Base-by-base conservation (phyloP, 2,329 filamentous ascomycete genomes). In the Botryotinia convoluta region DNA sequence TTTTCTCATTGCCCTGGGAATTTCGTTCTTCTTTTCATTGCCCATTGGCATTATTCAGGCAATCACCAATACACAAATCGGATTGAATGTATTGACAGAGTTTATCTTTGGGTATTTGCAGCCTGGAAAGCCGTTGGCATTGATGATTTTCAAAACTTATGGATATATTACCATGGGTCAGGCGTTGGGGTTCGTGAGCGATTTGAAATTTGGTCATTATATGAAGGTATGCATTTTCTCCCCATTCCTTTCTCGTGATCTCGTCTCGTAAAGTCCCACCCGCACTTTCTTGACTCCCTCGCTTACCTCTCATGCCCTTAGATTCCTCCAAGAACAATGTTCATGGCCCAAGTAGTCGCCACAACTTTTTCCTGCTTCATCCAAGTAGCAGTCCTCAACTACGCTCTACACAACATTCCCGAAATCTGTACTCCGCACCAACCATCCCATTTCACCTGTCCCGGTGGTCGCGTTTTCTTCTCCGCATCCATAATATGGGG, bases 71-170 rank as follows among this genome's bases (percentile, higher is more conserved):
- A 90, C 91, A 80, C 84, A 92, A 83, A 90, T 92, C 8, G 90
- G 90, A 6, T 84, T 93, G 57, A 94, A 94, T 77, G 90, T 93
- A 29, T 82, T 93, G 73, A 91, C 90, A 26, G 91, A 93, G 79
- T 92, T 91, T 78, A 86, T 93, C 74, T 87, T 91, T 74, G 91
- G 91, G 14, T 93, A 93, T 81, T 90, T 93, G 85, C 87, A 91
- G 67, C 91, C 91, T 0, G 91, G 91, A 37, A 86, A 86, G 4
- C 91, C 91, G 2, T 85, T 93, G 74, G 90, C 90, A 64, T 90
- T 92, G 87, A 93, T 93, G 91, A 87, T 93, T 83, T 93, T 93
- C 84, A 93, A 93, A 82, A 92, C 90, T 75, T 93, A 91, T 78
- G 89, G 90, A 69, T 92, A 91, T 79, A 87, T 92, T 72, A 89